Conservation (phyloP, 257 asterid genomes). For the Nicotiana paniculata region DNA sequence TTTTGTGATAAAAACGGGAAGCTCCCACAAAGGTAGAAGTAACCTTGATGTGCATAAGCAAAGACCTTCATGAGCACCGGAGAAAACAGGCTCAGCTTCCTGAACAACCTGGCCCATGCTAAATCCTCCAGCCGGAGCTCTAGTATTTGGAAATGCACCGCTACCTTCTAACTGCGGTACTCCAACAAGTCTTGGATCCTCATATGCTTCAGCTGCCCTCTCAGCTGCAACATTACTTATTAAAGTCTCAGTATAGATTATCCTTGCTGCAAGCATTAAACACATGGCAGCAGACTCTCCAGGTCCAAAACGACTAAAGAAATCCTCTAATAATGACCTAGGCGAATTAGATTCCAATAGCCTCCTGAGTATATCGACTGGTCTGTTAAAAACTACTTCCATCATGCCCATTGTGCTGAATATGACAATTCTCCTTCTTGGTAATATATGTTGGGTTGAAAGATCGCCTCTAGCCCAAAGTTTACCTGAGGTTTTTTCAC, state of each 20-base stretch:
- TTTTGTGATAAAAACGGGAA: constrained; percentile 74
- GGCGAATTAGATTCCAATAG: constrained; percentile 81
- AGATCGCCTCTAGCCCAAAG: constrained; percentile 96
- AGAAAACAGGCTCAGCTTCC: constrained; percentile 93
- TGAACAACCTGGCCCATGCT: constrained; percentile 99
- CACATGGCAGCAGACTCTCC: constrained; percentile 96
- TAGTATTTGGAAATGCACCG: constrained; percentile 76
- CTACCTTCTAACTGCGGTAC: constrained; percentile 91
- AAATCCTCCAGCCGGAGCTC: constrained; percentile 89
- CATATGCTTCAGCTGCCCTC: constrained; percentile 98
- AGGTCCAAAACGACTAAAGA: constrained; percentile 84
- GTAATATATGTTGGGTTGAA: constrained; percentile 82
- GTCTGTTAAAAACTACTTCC: constrained; percentile 91
- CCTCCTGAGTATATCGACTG: constrained; percentile 77
- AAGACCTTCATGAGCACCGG: constrained; percentile 93
- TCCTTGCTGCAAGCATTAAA: constrained; percentile 84
- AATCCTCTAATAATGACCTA: constrained; percentile 76
- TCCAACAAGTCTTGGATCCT: constrained; percentile 95
- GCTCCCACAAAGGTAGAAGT: constrained; percentile 91
- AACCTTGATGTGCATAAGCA: constrained; percentile 89
- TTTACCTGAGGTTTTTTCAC: constrained; percentile 60
- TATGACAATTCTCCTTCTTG: constrained; percentile 73
- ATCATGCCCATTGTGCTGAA: constrained; percentile 99
- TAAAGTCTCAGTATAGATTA: constrained; percentile 51
- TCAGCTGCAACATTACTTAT: constrained; percentile 70